Percentiles rank a stretch among this genome's conserved stretches.
phyloP scores from a whole-genome alignment of 176 grass and related monocot genomes.

The Areca catechu region DNA sequence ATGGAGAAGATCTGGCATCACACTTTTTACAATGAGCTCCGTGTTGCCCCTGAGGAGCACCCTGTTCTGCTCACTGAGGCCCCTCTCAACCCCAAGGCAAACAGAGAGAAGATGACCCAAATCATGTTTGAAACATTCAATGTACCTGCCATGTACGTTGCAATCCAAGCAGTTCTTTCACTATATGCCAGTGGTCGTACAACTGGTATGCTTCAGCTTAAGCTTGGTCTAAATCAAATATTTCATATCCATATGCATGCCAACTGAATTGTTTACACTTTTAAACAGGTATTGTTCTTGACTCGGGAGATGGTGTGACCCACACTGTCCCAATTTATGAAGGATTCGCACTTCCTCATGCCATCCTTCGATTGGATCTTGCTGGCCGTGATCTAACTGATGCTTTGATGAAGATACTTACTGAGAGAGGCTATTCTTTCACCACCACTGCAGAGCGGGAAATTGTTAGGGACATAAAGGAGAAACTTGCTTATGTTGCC shows the following conservation, averaged over 20 bases:
- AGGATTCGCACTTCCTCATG: constrained; percentile 66
- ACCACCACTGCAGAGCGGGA: constrained; percentile 78
- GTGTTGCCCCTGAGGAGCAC: constrained; percentile 79
- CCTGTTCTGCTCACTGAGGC: constrained; percentile 65
- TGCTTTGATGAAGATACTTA: constrained; percentile 80
- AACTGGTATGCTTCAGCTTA: constrained; percentile 34
- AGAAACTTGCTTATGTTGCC: constrained; percentile 80
- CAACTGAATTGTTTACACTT: no score
- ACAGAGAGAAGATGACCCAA: constrained; percentile 91
- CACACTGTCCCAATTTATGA: constrained; percentile 91
- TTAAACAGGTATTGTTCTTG: constrained; percentile 64
- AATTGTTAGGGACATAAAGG: constrained; percentile 90
- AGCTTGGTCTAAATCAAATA: background rate
- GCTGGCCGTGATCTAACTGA: constrained; percentile 83
- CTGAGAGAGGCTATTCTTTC: constrained; percentile 80
- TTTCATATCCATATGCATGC: background rate
- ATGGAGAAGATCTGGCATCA: constrained; percentile 97
- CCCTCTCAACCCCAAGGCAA: constrained; percentile 81
- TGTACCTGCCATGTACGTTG: constrained; percentile 70
- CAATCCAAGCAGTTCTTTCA: constrained; percentile 86
- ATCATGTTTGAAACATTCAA: constrained; percentile 92
- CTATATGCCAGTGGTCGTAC: constrained; percentile 73
- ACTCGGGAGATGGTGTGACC: constrained; percentile 81
- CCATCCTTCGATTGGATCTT: constrained; percentile 71
- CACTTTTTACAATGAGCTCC: constrained; percentile 85